Base-by-base conservation (phyloP, 139 green algal species). In the Raphidocelis subcapitata region DNA sequence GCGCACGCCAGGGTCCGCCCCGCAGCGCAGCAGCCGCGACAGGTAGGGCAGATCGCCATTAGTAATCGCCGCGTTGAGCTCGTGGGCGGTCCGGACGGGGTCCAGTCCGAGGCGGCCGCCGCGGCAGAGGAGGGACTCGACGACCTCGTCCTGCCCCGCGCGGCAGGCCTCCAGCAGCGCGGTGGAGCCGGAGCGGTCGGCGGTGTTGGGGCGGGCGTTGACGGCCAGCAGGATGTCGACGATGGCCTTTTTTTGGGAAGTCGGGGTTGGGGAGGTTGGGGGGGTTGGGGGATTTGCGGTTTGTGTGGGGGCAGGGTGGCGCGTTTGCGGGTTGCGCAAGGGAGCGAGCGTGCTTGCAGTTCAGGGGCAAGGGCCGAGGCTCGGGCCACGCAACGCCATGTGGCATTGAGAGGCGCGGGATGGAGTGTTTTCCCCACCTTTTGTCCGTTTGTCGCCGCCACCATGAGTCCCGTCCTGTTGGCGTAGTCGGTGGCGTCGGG, bases 211-310 rank as follows among this genome's bases (percentile, higher is more conserved):
- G 26, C 72, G 26, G 1, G 76, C 84, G 12, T 72, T 72, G 35
- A 79, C 84, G 3, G 68, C 67, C 36, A 88, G 63, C 73, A 89
- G 72, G 61, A 84, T 62, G 23, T 76, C 56, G 12, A 74, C 68
- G 23, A 59, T 36, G 60, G 67, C 54, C 68, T 67, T 41, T n/a
- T 59, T n/a, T 54, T 12, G 46, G 12, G 46, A n/a, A n/a, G n/a
- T n/a, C n/a, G 41, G 41, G 41, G 41, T 49, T 8, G 8, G 41
- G 12, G 41, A 49, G 41, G 41, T 8, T 49, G 8, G 41, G 41
- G 41, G 41, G 41, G 8, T 49, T 12, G 12, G 8, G 41, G 41
- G 8, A 12, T 8, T 8, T 49, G 12, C 12, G 41, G 41, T 49
- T 12, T 8, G 41, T 49, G n/a, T n/a, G n/a, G n/a, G n/a, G n/a